phyloP scores from a whole-genome alignment of 176 grass and related monocot species.

The Panicum miliaceum region DNA sequence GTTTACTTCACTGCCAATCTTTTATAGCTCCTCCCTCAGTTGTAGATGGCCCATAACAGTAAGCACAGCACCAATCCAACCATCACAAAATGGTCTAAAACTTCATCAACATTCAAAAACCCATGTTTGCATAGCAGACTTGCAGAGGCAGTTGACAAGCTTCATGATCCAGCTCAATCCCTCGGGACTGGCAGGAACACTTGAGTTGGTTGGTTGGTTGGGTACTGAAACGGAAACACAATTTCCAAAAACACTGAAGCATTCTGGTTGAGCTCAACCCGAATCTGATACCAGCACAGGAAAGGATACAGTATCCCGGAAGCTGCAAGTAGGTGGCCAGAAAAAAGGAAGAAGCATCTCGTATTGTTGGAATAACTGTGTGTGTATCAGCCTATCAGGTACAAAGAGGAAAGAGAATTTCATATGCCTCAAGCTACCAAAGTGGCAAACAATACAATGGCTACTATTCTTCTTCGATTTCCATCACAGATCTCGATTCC shows the following conservation, averaged over 20 bases:
- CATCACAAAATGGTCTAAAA: too few relatives aligned
- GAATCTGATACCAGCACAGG: slow-evolving; percentile 5
- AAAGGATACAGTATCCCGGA: not conserved
- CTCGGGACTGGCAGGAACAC: not conserved
- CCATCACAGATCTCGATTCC: slow-evolving; percentile 6
- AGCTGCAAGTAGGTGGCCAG: not conserved
- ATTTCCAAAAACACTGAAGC: not conserved
- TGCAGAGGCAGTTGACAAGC: too few relatives aligned
- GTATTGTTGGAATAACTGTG: not conserved
- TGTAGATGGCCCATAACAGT: too few relatives aligned
- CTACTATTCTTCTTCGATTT: not conserved
- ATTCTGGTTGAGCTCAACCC: not conserved
- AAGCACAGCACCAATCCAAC: too few relatives aligned
- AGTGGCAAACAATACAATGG: not conserved
- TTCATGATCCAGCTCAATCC: too few relatives aligned
- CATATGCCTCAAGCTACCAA: not conserved
- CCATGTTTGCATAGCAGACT: too few relatives aligned
- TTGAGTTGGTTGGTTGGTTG: too few relatives aligned
- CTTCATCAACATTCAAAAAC: too few relatives aligned
- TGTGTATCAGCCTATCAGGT: not conserved
- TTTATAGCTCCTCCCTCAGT: too few relatives aligned
- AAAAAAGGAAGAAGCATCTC: not conserved
- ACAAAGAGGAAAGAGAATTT: not conserved
- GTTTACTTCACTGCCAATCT: not conserved
- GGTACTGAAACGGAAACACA: not conserved